phyloP scores from a whole-genome alignment of 2,329 filamentous ascomycete genomes.

The Xylariaceae sp. region DNA sequence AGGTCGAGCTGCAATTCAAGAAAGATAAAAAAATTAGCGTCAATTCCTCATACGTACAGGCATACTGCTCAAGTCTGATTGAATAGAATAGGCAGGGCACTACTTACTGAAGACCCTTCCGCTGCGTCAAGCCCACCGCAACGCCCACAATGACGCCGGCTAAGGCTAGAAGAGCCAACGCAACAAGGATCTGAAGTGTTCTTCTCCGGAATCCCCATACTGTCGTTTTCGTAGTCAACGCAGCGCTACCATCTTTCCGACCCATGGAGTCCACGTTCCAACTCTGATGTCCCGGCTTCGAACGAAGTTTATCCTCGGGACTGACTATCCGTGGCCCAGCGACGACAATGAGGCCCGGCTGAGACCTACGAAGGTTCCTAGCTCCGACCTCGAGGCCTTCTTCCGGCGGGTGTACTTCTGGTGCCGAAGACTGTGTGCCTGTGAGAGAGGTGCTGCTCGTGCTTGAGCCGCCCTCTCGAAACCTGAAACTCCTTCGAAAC shows the following conservation, averaged over 20 bases:
- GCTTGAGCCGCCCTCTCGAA: conserved; percentile 3
- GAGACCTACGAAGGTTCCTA: conserved; percentile 15
- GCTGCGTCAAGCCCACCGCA: conserved; percentile 32
- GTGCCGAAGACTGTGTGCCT: conserved; percentile 18
- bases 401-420: conserved; percentile 31
- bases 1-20: conserved; percentile 13
- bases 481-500: conserved; percentile 36
- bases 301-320: conserved; percentile 24
- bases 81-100: not conserved
- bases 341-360: conserved; percentile 33
- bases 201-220: conserved; percentile 27
- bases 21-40: not conserved
- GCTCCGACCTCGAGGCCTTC: conserved; percentile 35
- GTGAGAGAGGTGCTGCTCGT: not conserved
- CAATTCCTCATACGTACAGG: no score
- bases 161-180: conserved; percentile 29
- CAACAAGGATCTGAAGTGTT: conserved; percentile 28
- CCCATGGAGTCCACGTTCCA: conserved; percentile 6
- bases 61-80: not conserved
- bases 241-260: not conserved
- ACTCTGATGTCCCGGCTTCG: conserved; percentile 1
- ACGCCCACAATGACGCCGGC: conserved; percentile 31
- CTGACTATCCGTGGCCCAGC: conserved; percentile 29
- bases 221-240: not conserved
- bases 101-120: conserved; percentile 29